These are phyloP conservation scores for Naematelia aurantialba DNA, from an alignment of 768 basidiomycete genomes.

Conservation along the genomic window DNA sequence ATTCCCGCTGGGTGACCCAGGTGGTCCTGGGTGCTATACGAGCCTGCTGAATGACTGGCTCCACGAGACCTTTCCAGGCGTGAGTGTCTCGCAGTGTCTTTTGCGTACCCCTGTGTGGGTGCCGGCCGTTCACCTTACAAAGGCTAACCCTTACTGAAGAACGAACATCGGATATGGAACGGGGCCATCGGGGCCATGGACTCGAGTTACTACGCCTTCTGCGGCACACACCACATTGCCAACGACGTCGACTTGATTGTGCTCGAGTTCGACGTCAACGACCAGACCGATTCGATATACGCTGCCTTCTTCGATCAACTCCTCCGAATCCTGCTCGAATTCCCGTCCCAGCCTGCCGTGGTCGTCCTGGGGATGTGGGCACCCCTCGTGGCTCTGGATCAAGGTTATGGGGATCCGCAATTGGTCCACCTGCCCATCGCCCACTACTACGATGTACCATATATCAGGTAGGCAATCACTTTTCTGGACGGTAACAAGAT, in stretches of 20 bases:
- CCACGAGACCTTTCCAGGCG: slow-evolving; percentile 33
- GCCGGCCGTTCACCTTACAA: not conserved
- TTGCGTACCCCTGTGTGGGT: not conserved
- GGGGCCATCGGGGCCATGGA: slow-evolving; percentile 50
- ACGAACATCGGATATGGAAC: slow-evolving; percentile 38
- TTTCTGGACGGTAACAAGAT: not conserved
- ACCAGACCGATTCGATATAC: slow-evolving; percentile 39
- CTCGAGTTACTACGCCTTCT: slow-evolving; percentile 49
- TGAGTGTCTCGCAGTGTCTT: slow-evolving; percentile 11
- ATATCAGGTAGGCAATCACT: slow-evolving; percentile 29
- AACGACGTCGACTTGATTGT: slow-evolving; percentile 45
- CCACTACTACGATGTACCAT: slow-evolving; percentile 47
- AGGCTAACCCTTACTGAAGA: slow-evolving; percentile 6
- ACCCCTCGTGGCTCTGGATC: slow-evolving; percentile 42
- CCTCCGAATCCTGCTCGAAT: slow-evolving; percentile 42
- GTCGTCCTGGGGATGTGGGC: slow-evolving; percentile 47
- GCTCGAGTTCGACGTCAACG: slow-evolving; percentile 49
- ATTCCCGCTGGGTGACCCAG: slow-evolving; percentile 43
- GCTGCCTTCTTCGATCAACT: slow-evolving; percentile 44
- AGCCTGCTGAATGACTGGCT: slow-evolving; percentile 40
- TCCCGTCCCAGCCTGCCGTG: slow-evolving; percentile 41
- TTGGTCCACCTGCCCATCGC: slow-evolving; percentile 46
- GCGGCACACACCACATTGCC: slow-evolving; percentile 46
- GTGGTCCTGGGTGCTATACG: slow-evolving; percentile 48
- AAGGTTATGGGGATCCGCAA: slow-evolving; percentile 48